Conservation (phyloP, 2,329 filamentous ascomycete genomes). For the Rutstroemia sydowiana region DNA sequence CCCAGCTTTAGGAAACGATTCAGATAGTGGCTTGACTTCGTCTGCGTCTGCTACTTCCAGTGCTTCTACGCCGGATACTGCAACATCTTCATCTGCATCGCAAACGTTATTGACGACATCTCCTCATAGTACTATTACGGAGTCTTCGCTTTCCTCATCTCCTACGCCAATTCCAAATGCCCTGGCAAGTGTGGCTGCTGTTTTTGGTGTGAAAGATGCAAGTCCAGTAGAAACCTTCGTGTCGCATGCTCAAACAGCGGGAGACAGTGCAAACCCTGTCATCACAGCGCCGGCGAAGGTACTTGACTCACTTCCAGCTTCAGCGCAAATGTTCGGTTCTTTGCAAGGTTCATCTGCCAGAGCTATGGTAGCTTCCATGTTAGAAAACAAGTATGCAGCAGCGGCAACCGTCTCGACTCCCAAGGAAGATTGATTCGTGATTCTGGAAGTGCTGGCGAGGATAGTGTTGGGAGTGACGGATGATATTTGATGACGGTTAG, state of each 20-base stretch:
- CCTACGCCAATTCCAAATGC: background rate
- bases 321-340: background rate
- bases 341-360: background rate
- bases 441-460: too few relatives aligned
- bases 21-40: background rate
- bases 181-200: constrained; percentile 9
- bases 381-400: constrained; percentile 5
- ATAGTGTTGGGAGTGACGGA: background rate
- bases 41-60: background rate
- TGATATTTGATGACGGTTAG: background rate
- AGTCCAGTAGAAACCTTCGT: background rate
- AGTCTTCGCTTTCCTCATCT: background rate
- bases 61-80: background rate
- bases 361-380: constrained; percentile 2
- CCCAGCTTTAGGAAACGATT: background rate
- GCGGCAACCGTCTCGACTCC: background rate
- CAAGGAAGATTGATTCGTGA: background rate
- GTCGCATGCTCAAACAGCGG: background rate
- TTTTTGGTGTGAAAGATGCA: constrained; percentile 1
- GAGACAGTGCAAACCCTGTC: background rate
- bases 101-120: background rate
- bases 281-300: background rate
- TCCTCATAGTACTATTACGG: background rate
- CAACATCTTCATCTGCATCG: background rate
- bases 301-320: background rate